Conservation (phyloP, 2,329 filamentous ascomycete species). For the Pseudogymnoascus sp. region DNA sequence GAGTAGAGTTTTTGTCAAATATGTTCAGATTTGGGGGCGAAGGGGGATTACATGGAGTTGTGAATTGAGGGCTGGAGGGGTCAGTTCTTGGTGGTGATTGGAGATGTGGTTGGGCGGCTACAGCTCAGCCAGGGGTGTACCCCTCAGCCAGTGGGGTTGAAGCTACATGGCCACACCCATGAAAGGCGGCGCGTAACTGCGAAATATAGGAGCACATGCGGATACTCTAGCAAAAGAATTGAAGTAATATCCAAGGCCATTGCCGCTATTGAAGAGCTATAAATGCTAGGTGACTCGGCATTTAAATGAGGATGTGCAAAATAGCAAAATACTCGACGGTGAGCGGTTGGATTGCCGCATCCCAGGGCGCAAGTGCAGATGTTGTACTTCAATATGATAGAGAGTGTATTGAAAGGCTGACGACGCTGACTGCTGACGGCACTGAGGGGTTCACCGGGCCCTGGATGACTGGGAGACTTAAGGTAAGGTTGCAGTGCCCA, state of each 20-base stretch:
- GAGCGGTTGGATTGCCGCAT: background rate
- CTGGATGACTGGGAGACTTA: background rate
- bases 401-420: background rate
- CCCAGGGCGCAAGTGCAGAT: background rate
- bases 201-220: background rate
- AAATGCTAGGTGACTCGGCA: background rate
- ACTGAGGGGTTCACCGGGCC: background rate
- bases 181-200: constrained; percentile 10
- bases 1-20: constrained; percentile 12
- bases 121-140: constrained; percentile 6
- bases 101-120: constrained; percentile 8
- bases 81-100: constrained; percentile 9
- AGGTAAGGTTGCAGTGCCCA: background rate
- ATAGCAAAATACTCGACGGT: background rate
- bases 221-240: background rate
- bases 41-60: constrained; percentile 5
- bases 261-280: constrained; percentile 5
- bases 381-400: background rate
- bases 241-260: background rate
- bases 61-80: constrained; percentile 4
- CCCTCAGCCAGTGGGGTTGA: background rate
- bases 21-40: constrained; percentile 11
- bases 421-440: background rate
- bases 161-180: constrained; percentile 6
- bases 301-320: constrained; percentile 3